These are phyloP conservation scores for Hamigera avellanea DNA, from an alignment of 495 filamentous ascomycete genomes.

Conservation along the genomic window DNA sequence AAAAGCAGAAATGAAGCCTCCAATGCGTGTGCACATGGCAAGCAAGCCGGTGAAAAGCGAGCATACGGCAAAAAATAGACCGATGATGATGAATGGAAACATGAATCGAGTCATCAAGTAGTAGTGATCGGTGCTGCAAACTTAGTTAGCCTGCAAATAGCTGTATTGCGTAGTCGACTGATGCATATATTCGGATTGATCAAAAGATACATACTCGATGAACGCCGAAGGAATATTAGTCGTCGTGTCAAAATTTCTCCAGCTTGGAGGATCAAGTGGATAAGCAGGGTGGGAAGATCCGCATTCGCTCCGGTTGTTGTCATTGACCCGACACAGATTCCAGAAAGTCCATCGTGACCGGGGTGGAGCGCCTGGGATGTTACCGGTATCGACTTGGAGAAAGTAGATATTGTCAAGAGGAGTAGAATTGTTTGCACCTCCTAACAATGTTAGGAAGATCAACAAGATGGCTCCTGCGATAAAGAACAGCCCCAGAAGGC, in stretches of 20 bases:
- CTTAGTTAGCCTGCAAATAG: background rate
- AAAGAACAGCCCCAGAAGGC: slow-evolving; percentile 58
- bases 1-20: slow-evolving; percentile 46
- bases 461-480: slow-evolving; percentile 62
- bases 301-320: slow-evolving; percentile 44
- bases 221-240: slow-evolving; percentile 43
- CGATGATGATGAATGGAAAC: slow-evolving; percentile 61
- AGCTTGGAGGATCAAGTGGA: slow-evolving; percentile 50
- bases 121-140: slow-evolving; percentile 41
- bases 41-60: slow-evolving; percentile 51
- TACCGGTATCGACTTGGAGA: slow-evolving; percentile 60
- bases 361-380: slow-evolving; percentile 53
- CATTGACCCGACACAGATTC: slow-evolving; percentile 48
- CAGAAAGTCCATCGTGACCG: slow-evolving; percentile 82
- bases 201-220: slow-evolving; percentile 31
- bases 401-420: slow-evolving; percentile 73
- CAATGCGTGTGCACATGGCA: slow-evolving; percentile 49
- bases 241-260: slow-evolving; percentile 47
- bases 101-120: slow-evolving; percentile 57
- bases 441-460: slow-evolving; percentile 71
- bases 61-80: slow-evolving; percentile 50
- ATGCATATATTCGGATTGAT: background rate
- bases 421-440: slow-evolving; percentile 43
- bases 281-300: slow-evolving; percentile 41
- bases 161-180: background rate